Evolutionary conservation across 2,329 filamentous ascomycete species (phyloP).

Genomic region (Cercospora sp.): DNA sequence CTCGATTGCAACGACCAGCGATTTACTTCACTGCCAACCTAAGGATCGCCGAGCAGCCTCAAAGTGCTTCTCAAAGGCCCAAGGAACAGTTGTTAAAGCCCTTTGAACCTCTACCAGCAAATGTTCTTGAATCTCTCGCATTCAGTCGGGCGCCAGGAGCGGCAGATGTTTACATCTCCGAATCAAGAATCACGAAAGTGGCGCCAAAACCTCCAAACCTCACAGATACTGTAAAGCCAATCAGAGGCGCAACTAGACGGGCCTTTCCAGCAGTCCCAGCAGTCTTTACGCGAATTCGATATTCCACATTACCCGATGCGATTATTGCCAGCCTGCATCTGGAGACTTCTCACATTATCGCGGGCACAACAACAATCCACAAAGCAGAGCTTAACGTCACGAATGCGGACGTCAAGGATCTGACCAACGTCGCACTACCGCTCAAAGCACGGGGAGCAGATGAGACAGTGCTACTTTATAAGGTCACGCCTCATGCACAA

Average conservation of each 20-base stretch:
- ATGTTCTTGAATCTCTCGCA: constrained; percentile 73
- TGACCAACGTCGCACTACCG: constrained; percentile 27
- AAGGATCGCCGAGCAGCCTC: constrained; percentile 13
- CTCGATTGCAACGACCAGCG: constrained; percentile 66
- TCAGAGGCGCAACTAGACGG: constrained; percentile 64
- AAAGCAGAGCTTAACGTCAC: constrained; percentile 59
- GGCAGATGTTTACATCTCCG: constrained; percentile 67
- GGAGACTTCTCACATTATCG: constrained; percentile 33
- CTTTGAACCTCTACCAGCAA: constrained; percentile 68
- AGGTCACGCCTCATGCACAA: constrained; percentile 16
- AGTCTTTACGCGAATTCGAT: constrained; percentile 71
- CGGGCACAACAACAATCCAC: constrained; percentile 55
- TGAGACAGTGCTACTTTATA: constrained; percentile 74
- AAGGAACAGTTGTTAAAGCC: constrained; percentile 68
- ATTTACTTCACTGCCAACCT: constrained; percentile 59
- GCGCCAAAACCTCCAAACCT: constrained; percentile 63
- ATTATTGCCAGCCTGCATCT: constrained; percentile 36
- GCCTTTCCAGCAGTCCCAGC: constrained; percentile 67
- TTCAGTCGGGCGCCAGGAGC: constrained; percentile 54
- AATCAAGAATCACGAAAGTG: constrained; percentile 72
- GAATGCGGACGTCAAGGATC: constrained; percentile 57
- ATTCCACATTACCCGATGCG: constrained; percentile 59
- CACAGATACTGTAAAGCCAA: constrained; percentile 62
- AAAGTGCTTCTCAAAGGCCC: constrained; percentile 55
- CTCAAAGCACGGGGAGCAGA: constrained; percentile 60